These are phyloP conservation scores for Arthrinium puccinioides DNA, from an alignment of 2,329 filamentous ascomycete species.

Conservation along the genomic window DNA sequence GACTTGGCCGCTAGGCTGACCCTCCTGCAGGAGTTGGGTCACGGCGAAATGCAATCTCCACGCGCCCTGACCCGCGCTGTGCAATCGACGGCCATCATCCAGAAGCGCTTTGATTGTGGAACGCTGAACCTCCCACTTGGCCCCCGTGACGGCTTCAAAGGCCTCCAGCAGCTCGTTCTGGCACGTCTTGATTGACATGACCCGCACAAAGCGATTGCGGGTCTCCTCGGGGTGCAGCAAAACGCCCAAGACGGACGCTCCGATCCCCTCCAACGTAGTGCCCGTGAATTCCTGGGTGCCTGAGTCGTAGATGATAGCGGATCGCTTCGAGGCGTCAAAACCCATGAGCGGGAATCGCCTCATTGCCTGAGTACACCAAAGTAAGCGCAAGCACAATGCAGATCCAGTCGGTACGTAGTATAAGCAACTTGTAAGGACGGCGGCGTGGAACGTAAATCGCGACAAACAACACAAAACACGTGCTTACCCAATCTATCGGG, in stretches of 20 bases:
- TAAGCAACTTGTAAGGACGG: too few species aligned
- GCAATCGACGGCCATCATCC: constrained; percentile 14
- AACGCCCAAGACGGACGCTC: constrained; percentile 12
- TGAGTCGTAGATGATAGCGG: constrained; percentile 17
- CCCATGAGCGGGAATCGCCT: constrained; percentile 19
- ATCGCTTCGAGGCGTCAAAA: constrained; percentile 15
- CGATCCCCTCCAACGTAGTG: constrained; percentile 20
- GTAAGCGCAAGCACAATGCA: too few species aligned
- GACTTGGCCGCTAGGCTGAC: constrained; percentile 18
- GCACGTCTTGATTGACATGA: constrained; percentile 17
- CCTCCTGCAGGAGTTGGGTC: constrained; percentile 21
- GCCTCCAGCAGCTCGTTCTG: constrained; percentile 19
- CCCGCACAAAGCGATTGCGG: constrained; percentile 19
- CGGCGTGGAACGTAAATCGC: too few species aligned
- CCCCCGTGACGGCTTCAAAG: constrained; percentile 12
- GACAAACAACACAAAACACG: too few species aligned
- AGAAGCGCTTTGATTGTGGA: constrained; percentile 9
- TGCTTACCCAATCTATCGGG: constrained; percentile 25
- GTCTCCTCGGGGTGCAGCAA: constrained; percentile 2
- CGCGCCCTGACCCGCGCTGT: constrained; percentile 9
- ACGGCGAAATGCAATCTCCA: constrained; percentile 23
- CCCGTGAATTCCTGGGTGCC: constrained; percentile 20
- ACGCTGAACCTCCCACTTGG: constrained; percentile 14
- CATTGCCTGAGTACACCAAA: constrained; percentile 9
- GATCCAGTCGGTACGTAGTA: too few species aligned